Base-by-base conservation (phyloP, 129 eudicot genomes). In the Flaveria bidentis region DNA sequence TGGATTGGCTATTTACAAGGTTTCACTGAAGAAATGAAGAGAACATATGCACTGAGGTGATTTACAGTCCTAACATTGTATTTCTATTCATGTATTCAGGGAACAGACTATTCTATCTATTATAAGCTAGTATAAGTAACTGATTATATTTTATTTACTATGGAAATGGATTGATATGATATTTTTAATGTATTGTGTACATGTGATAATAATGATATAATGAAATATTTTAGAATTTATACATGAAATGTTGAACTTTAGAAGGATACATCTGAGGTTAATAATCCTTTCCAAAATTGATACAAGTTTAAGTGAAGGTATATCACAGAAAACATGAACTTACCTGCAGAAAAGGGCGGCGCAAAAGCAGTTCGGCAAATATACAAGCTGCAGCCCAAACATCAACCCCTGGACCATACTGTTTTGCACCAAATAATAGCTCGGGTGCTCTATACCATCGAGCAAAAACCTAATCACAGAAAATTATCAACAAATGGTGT, bases 371-470 rank as follows among this genome's bases (percentile, higher is more conserved):
- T 73, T 94, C 97, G 60, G 97, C 99, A 74, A 94, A 94, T 58
- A 94, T 92, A 80, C 99, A 91, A 79, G 99, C 99, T 14, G 99
- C 99, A 83, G 97, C 99, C 99, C 99, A 94, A 7, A 94, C 90
- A 76, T 94, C 99, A 36, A 94, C 99, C 62, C 93, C 97, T n/a
- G 99, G 92, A 73, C 99, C 99, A 71, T 94, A 94, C 47, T 91
- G 97, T 79, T 91, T 94, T 44, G 96, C 92, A 71, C 99, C 99
- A 89, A 91, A 94, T 82, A 94, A 78, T 72, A 94, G 87, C 85
- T 94, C 99, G 9, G 99, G 99, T 49, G 99, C 99, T 77, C 99
- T 83, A 79, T 94, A 94, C 99, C 99, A 94, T 67, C 99, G 88
- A 68, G 99, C 99, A 85, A 94, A 94, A 39, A 94, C 99, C 99